phyloP scores from a whole-genome alignment of 2,329 filamentous ascomycete species.

The Cylindrodendrum hubeiense region DNA sequence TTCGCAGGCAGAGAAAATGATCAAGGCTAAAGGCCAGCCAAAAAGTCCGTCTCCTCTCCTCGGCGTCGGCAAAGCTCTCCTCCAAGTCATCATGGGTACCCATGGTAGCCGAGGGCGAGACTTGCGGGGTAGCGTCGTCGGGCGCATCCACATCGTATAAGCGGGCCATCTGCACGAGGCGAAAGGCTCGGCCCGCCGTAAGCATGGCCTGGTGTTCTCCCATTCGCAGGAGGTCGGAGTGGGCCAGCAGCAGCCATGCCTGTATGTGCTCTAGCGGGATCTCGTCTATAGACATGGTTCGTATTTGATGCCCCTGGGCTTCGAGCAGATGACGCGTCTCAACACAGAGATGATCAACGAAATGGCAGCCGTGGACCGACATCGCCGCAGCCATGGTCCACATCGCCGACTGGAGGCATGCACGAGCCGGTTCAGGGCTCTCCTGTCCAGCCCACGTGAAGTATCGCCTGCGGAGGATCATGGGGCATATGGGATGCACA shows the following conservation, averaged over 20 bases:
- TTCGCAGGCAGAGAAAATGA: background rate
- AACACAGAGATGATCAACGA: background rate
- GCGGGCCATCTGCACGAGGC: background rate
- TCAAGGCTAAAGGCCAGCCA: background rate
- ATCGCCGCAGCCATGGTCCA: background rate
- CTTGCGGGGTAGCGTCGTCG: too few relatives aligned
- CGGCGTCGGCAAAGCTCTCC: background rate
- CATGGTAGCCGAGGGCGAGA: background rate
- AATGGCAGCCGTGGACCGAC: background rate
- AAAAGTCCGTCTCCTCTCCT: background rate
- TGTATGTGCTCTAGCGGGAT: background rate
- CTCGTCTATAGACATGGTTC: too few relatives aligned
- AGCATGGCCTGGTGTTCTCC: background rate
- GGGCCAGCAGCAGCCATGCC: background rate
- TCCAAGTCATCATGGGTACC: too few relatives aligned
- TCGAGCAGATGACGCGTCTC: background rate
- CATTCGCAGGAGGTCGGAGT: constrained; percentile 55
- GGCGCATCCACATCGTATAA: background rate
- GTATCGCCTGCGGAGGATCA: background rate
- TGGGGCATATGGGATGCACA: background rate
- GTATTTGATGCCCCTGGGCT: background rate
- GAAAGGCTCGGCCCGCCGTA: background rate
- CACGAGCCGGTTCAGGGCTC: background rate
- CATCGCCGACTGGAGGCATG: background rate
- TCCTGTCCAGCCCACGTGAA: background rate